A percentile compares a stretch with the other conserved stretches of the same genome.
These are phyloP conservation scores for Pseudogymnoascus sp. DNA, from an alignment of 2,329 filamentous ascomycete genomes.

Conservation along the genomic window DNA sequence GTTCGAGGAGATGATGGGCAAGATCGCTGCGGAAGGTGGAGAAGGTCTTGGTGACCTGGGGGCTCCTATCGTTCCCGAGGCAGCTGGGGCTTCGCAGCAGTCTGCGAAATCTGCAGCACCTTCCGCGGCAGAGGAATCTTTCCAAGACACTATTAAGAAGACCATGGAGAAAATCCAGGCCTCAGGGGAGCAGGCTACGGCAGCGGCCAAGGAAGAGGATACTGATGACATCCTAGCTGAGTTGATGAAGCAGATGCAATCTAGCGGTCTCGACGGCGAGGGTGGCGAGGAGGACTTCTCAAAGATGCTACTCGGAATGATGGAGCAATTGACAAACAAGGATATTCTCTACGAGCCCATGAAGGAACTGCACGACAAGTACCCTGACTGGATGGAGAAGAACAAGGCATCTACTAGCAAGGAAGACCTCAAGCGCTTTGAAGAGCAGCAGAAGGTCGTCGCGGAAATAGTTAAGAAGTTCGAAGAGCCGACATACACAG, in stretches of 20 bases:
- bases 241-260: conserved; percentile 81
- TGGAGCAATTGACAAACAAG: conserved; percentile 98
- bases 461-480: conserved; percentile 84
- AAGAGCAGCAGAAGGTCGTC: conserved; percentile 72
- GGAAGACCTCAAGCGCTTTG: conserved; percentile 72
- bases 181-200: conserved; percentile 77
- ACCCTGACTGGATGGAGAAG: conserved; percentile 77
- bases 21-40: conserved; percentile 46
- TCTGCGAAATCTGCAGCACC: conserved; percentile 20
- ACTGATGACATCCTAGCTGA: conserved; percentile 81
- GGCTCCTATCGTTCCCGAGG: conserved; percentile 18
- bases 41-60: conserved; percentile 31
- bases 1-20: conserved; percentile 70
- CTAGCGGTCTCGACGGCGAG: conserved; percentile 48
- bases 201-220: conserved; percentile 60
- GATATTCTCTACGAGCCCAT: conserved; percentile 98
- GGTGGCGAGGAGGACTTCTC: conserved; percentile 76
- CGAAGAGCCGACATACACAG: conserved; percentile 71
- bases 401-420: conserved; percentile 57
- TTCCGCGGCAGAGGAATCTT: conserved; percentile 51
- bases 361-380: conserved; percentile 93
- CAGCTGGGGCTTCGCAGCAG: conserved; percentile 17
- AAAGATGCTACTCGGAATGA: conserved; percentile 94
- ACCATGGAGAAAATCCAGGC: conserved; percentile 96
- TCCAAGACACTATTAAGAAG: conserved; percentile 84